Base-by-base conservation (phyloP, 371 early-diverging fungal genomes). In the Blakeslea trispora region DNA sequence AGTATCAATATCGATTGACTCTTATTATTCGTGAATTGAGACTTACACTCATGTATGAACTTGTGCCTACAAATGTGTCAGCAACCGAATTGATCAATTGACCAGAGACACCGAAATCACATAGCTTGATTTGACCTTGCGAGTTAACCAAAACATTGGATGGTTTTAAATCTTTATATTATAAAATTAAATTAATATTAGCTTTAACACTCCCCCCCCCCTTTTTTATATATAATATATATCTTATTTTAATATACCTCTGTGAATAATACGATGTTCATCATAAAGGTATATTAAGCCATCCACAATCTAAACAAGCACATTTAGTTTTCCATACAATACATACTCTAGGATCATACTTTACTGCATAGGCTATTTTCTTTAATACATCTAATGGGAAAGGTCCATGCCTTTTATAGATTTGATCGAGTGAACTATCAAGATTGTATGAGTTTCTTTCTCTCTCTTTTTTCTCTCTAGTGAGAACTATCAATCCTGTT, bases 41-140 rank as follows among this genome's bases (percentile, higher is more conserved):
- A 84, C 87, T 75, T 80, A 92, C 92, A 74, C 91, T 88, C 92
- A 95, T 91, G 71, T 95, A 95, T n/a, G 85, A 86, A 60, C 87
- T 85, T 18, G 95, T 95, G 15, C 95, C 95, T 18, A 91, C 91
- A 83, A 92, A 93, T 13, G 94, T 92, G 58, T 91, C 90, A 35
- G 92, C 93, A 24, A 91, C 84, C 9, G 92, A 89, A 72, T 92
- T 89, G 59, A 90, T 87, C 17, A 90, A 62, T 63, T 89, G 85
- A 11, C 91, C 91, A 45, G 89, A 87, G 22, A 95, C 93, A 45
- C 94, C 94, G 75, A 95, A 95, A 75, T 95, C 95, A 61, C 92
- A 91, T 24, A 95, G 73, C 66, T 95, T 95, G 63, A 95, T 85
- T 66, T 89, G 79, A 34, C 95, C 95, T 44, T 77, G 71, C 19